Conservation (phyloP, 106 monocot species). For the Acanthochlamys bracteata region DNA sequence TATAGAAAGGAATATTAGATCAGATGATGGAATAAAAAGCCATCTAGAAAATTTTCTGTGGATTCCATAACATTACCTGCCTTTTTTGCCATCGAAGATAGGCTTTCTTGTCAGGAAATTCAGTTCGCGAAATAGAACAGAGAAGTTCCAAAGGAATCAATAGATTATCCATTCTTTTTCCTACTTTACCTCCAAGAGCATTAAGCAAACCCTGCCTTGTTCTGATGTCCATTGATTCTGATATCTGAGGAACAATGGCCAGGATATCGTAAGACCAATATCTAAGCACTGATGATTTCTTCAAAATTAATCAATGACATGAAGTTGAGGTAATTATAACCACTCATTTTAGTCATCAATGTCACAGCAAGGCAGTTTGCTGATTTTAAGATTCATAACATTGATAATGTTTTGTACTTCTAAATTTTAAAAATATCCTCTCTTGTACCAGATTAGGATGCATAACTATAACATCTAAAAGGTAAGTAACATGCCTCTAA, state of each 20-base stretch:
- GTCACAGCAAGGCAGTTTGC: too few species aligned
- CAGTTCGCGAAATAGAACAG: conserved; percentile 76
- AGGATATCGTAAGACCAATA: neutral
- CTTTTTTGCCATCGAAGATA: conserved; percentile 93
- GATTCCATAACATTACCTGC: conserved; percentile 51
- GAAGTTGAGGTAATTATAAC: too few species aligned
- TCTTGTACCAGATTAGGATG: too few species aligned
- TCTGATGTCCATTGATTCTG: conserved; percentile 89
- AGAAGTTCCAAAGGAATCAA: conserved; percentile 80
- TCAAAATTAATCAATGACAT: too few species aligned
- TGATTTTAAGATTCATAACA: too few species aligned
- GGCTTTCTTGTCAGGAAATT: conserved; percentile 93
- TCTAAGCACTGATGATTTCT: too few species aligned
- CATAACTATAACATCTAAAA: neutral
- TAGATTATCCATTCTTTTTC: conserved; percentile 95
- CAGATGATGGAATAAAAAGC: neutral
- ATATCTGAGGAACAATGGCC: conserved; percentile 35
- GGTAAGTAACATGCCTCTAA: conserved; percentile 60
- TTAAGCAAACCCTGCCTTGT: conserved; percentile 89
- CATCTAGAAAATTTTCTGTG: neutral
- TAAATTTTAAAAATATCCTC: too few species aligned
- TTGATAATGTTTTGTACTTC: too few species aligned
- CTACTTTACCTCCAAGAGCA: conserved; percentile 72
- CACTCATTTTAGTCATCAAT: too few species aligned
- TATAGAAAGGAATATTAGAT: neutral